These are phyloP conservation scores for Hypoxylon cercidicola DNA, from an alignment of 495 filamentous ascomycete species.

Conservation along the genomic window DNA sequence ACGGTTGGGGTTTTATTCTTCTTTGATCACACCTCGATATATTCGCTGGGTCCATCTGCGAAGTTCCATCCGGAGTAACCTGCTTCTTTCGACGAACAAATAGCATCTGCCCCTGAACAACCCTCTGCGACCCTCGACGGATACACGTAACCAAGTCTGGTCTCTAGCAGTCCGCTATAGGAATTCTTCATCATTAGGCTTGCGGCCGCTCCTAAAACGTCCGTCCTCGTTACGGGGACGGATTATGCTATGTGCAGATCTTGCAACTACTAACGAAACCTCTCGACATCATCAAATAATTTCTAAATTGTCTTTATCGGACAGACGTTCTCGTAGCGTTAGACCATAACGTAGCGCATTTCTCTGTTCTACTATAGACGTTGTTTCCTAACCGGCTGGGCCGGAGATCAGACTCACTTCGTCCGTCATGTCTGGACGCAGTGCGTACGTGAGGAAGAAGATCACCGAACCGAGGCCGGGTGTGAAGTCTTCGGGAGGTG, in stretches of 20 bases:
- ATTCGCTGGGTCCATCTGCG: constrained; percentile 17
- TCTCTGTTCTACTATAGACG: background rate
- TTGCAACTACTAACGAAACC: background rate
- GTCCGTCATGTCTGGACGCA: constrained; percentile 63
- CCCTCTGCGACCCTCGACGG: constrained; percentile 5
- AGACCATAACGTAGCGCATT: no score
- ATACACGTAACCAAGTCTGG: constrained; percentile 14
- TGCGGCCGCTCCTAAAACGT: background rate
- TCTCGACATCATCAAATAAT: no score
- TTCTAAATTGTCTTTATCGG: no score
- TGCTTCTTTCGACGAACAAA: constrained; percentile 27
- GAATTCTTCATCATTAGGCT: constrained; percentile 1
- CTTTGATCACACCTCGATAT: constrained; percentile 17
- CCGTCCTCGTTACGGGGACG: constrained; percentile 1
- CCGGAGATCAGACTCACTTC: background rate
- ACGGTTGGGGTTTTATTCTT: constrained; percentile 8
- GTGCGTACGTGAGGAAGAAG: constrained; percentile 65
- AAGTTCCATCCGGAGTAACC: constrained; percentile 19
- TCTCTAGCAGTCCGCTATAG: constrained; percentile 1
- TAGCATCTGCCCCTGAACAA: constrained; percentile 1
- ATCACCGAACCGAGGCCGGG: constrained; percentile 57
- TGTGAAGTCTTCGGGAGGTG: constrained; percentile 43
- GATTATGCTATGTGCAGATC: background rate
- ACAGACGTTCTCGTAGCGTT: no score
- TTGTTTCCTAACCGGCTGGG: background rate